Evolutionary conservation across 164 flowering plant species (phyloP).

Genomic region (Platanus orientalis): DNA sequence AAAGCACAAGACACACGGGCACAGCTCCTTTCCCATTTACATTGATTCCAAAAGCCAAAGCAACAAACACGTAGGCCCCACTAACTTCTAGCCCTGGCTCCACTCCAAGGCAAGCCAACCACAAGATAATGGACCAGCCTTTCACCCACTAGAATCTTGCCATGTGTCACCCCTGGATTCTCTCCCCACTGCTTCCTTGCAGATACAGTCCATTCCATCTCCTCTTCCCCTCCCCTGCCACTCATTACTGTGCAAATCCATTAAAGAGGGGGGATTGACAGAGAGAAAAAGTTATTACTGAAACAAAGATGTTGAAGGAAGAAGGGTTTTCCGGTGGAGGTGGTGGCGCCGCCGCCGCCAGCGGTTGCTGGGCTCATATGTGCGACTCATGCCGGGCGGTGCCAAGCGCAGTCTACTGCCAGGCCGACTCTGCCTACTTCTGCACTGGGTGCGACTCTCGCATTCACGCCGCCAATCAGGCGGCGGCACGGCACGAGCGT

Average conservation of each 20-base stretch:
- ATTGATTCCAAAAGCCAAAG: slow-evolving; percentile 2
- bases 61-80: slow-evolving; percentile 6
- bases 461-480: slow-evolving; percentile 44
- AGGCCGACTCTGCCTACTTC: slow-evolving; percentile 58
- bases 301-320: slow-evolving; percentile 24
- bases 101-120: slow-evolving; percentile 33
- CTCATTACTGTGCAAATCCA: background rate
- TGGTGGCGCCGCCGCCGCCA: slow-evolving; percentile 3
- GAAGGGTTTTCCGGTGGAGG: slow-evolving; percentile 9
- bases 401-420: slow-evolving; percentile 61
- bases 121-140: slow-evolving; percentile 37
- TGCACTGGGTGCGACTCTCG: slow-evolving; percentile 65
- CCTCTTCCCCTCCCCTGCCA: background rate
- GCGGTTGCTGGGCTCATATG: slow-evolving; percentile 37
- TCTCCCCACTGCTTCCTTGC: slow-evolving; percentile 15
- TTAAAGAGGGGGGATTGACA: background rate
- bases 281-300: background rate
- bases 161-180: slow-evolving; percentile 43
- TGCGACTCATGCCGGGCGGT: slow-evolving; percentile 63
- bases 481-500: slow-evolving; percentile 55
- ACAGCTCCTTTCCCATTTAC: background rate
- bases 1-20: background rate
- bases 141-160: slow-evolving; percentile 21
- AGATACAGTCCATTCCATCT: slow-evolving; percentile 3
- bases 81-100: background rate